These are phyloP conservation scores for Phaeosphaeriaceae sp. DNA, from an alignment of 2,329 filamentous ascomycete genomes.

Conservation along the genomic window DNA sequence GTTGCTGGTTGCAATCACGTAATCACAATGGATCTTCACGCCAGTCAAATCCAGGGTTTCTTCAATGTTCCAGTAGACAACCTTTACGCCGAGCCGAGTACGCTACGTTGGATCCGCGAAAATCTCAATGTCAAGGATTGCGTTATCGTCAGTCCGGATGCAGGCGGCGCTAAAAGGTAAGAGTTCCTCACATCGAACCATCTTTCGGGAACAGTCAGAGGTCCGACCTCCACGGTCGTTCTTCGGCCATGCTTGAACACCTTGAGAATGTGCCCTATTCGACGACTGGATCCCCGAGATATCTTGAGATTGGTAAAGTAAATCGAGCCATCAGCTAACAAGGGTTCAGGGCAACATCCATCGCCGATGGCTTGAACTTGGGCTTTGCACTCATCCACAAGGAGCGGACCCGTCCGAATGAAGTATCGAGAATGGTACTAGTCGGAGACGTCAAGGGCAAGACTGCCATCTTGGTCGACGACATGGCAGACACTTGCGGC, in stretches of 20 bases:
- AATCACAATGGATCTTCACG: slow-evolving; percentile 96
- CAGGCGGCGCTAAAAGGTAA: slow-evolving; percentile 88
- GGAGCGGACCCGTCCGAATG: slow-evolving; percentile 88
- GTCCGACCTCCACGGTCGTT: background rate
- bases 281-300: background rate
- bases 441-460: slow-evolving; percentile 92
- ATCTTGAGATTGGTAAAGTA: background rate
- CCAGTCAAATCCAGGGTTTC: slow-evolving; percentile 93
- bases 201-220: background rate
- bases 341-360: slow-evolving; percentile 75
- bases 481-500: slow-evolving; percentile 97
- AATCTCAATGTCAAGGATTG: slow-evolving; percentile 83
- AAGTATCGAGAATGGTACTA: slow-evolving; percentile 93
- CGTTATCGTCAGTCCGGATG: slow-evolving; percentile 94
- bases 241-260: background rate
- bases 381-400: slow-evolving; percentile 97
- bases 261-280: background rate
- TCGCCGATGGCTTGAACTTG: slow-evolving; percentile 89
- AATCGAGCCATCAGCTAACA: slow-evolving; percentile 18
- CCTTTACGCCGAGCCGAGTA: slow-evolving; percentile 92
- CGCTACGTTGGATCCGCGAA: slow-evolving; percentile 88
- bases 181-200: background rate
- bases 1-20: slow-evolving; percentile 92
- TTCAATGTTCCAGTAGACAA: slow-evolving; percentile 86
- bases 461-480: slow-evolving; percentile 94